phyloP scores from a whole-genome alignment of 345 rosid genomes.

The Hypericum androsaemum region DNA sequence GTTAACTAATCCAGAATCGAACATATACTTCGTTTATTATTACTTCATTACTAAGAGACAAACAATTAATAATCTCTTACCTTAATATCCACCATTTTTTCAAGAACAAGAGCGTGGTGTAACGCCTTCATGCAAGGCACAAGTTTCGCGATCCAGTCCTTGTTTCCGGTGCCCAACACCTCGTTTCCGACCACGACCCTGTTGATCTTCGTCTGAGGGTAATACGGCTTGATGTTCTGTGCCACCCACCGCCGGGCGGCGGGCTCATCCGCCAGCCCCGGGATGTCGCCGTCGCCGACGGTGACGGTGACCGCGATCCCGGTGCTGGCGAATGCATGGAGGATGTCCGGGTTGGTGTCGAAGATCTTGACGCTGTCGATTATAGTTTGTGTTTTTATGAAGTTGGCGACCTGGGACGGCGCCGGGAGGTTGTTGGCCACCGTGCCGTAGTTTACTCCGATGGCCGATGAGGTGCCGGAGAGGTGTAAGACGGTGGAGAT shows the following conservation, averaged over 20 bases:
- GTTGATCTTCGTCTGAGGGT: constrained; percentile 23
- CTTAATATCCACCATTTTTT: not conserved
- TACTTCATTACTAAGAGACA: not conserved
- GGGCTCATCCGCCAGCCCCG: constrained; percentile 10
- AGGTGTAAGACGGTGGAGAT: constrained; percentile 28
- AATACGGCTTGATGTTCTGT: constrained; percentile 16
- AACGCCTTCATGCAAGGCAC: constrained; percentile 18
- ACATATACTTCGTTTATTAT: not conserved
- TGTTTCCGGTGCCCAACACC: constrained; percentile 16
- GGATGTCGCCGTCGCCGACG: constrained; percentile 6
- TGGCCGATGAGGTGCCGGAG: constrained; percentile 27
- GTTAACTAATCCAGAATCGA: not conserved
- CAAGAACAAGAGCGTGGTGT: constrained; percentile 12
- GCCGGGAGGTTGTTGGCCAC: constrained; percentile 67
- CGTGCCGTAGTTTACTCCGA: constrained; percentile 85
- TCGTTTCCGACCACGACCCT: constrained; percentile 24
- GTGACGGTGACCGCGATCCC: constrained; percentile 17
- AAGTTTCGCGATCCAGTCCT: constrained; percentile 7
- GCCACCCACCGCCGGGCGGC: constrained; percentile 20
- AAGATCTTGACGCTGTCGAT: constrained; percentile 65
- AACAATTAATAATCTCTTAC: not conserved
- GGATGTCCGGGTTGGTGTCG: constrained; percentile 50
- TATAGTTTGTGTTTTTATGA: constrained; percentile 44
- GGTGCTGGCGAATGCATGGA: constrained; percentile 53
- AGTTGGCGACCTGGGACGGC: constrained; percentile 59